Evolutionary conservation across 106 monocot genomes (phyloP), one percentile per base, ranked within the genome.

Genomic region (Triglochin maritima): DNA sequence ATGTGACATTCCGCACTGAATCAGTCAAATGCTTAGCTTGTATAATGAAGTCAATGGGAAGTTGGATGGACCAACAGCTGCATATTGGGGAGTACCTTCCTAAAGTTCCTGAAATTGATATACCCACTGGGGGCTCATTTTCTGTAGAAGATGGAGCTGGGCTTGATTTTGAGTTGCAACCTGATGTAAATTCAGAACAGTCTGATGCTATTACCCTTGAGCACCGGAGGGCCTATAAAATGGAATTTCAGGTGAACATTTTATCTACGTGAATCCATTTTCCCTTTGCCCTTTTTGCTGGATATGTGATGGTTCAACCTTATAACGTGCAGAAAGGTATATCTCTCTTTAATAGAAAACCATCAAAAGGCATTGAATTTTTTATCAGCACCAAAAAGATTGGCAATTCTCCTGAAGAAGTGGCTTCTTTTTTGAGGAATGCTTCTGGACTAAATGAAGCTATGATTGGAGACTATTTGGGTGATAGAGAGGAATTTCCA

Each of bases 321-420:
- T 45, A 58, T 77, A 56, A 72, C 7, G 72, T 98, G 84, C 92
- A 98, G 98, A 98, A 92, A 82, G 98, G 92, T 9, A 88, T 98
- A 60, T 77, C 98, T 67, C 73, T 98, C 43, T 98, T 98, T 66
- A 98, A 98, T 75, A 83, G 84, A 77, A 98, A 92, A 72, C 98
- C 98, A 56, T 88, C 82, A 9, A 98, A 86, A 77, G 98, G 98
- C 42, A 92, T 98, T 78, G 88, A 89, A 62, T 92, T 89, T 86
- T 79, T 98, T 9, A 86, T 89, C 45, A 84, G 70, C 57, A 70
- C 86, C 44, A 98, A 89, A 69, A 98, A 89, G 67, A 84, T 98
- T 53, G 86, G 85, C 46, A 63, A 79, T 63, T 82, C 88, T 66
- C 88, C 98, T 5, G 88, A 98, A 77, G 91, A 82, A 62, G 88